Evolutionary conservation across 768 basidiomycete genomes (phyloP).

Genomic region (Podaxis sp.): DNA sequence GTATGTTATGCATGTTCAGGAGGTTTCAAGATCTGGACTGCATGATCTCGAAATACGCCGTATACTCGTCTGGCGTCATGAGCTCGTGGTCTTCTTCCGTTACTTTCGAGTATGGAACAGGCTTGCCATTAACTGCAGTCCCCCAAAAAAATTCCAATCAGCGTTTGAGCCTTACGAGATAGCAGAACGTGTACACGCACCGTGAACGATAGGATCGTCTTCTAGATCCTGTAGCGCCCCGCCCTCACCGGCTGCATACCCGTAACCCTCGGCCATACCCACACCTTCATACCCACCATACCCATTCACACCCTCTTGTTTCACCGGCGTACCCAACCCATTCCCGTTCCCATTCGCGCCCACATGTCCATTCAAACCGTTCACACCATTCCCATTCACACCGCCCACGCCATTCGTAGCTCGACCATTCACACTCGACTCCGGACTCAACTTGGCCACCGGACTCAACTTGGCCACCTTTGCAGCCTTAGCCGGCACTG

Average conservation of each 20-base stretch:
- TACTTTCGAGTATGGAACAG: conserved; percentile 71
- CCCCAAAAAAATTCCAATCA: not conserved
- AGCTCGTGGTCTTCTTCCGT: conserved; percentile 90
- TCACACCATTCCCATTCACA: not conserved
- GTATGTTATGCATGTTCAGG: not conserved
- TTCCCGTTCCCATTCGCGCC: not conserved
- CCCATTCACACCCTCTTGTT: conserved; percentile 20
- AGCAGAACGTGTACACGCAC: conserved; percentile 31
- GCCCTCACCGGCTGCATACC: conserved; percentile 11
- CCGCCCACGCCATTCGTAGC: conserved; percentile 9
- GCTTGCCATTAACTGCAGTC: conserved; percentile 63
- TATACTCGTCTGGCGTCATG: conserved; percentile 94
- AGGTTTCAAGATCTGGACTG: conserved; percentile 8
- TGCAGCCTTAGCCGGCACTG: conserved; percentile 27
- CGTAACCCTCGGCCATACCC: conserved; percentile 19
- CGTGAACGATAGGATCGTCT: conserved; percentile 67
- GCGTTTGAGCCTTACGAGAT: not conserved
- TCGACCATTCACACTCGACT: conserved; percentile 7
- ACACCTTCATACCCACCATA: conserved; percentile 17
- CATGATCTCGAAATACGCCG: conserved; percentile 70
- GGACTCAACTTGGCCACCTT: conserved; percentile 32
- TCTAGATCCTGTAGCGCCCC: conserved; percentile 16
- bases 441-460: conserved; percentile 26
- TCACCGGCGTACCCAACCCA: conserved; percentile 13
- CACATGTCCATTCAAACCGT: conserved; percentile 17